Evolutionary conservation across 257 asterid genomes (phyloP), one percentile per base, ranked within the genome.

Genomic region (Pogostemon cablin): DNA sequence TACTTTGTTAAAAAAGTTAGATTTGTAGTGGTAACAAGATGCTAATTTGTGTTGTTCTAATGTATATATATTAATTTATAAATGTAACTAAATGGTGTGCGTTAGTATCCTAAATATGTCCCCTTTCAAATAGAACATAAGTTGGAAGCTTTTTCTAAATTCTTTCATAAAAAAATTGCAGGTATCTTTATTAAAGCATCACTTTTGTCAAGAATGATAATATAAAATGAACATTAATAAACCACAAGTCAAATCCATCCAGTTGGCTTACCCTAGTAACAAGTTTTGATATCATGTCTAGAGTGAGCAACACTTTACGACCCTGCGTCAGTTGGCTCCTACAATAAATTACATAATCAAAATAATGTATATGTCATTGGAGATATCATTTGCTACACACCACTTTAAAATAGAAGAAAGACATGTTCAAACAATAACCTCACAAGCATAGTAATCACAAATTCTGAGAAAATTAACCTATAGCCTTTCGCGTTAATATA

Each of bases 251-350:
- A 55, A 72, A 38, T 12, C 35, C 53, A 43, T 54, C 73, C 15
- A 54, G 76, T 72, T 62, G 77, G 74, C 80, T 85, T 84, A 93
- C 99, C 88, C 90, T 81, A 53, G 71, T 72, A 65, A 87, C 91
- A 71, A 93, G 97, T 75, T 91, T 89, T 44, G 86, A 80, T 71
- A 93, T 85, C 95, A 89, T 91, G 85, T 93, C 99, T 34, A 93
- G 63, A 60, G 93, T 87, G 74, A 78, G 84, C 84, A 93, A 83
- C 88, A 93, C 96, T 89, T 87, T 93, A 55, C 95, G 90, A 52
- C 99, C 99, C 79, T 87, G 99, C 3, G 96, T 89, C 78, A 93
- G 87, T 78, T 93, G 96, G 76, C 84, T 81, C 99, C 99, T 93
- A 73, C 61, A 80, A 69, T 58, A 48, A 80, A 67, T 64, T 44